Evolutionary conservation across 495 filamentous ascomycete genomes (phyloP).

Genomic region (Penicillium subrubescens): DNA sequence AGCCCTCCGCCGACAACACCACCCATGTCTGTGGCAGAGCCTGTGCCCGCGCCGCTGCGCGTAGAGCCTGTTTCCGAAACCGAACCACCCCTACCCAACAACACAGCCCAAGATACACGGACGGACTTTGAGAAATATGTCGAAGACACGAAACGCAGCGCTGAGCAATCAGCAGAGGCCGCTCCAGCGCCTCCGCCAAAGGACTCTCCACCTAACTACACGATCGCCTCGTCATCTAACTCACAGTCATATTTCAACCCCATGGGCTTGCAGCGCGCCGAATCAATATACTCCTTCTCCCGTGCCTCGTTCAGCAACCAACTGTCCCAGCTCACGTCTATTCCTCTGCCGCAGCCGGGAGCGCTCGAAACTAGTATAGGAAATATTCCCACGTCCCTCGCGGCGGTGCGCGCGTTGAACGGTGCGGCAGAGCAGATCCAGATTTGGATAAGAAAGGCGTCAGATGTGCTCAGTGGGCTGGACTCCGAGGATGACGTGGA

Average conservation of each 20-base stretch:
- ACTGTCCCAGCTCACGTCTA: constrained; percentile 80
- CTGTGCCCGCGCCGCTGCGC: constrained; percentile 28
- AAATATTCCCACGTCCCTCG: constrained; percentile 76
- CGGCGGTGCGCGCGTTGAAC: constrained; percentile 74
- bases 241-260: constrained; percentile 56
- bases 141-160: constrained; percentile 42
- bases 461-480: constrained; percentile 78
- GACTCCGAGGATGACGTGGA: constrained; percentile 96
- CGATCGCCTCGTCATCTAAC: constrained; percentile 45
- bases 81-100: constrained; percentile 9
- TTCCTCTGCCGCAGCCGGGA: constrained; percentile 80
- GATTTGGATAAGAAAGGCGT: constrained; percentile 88
- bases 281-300: constrained; percentile 86
- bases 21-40: constrained; percentile 40
- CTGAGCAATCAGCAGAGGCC: constrained; percentile 31
- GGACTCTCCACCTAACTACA: constrained; percentile 35
- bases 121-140: constrained; percentile 53
- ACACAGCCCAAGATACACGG: constrained; percentile 21
- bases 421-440: constrained; percentile 87
- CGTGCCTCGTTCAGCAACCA: constrained; percentile 89
- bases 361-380: constrained; percentile 79
- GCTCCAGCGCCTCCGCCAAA: constrained; percentile 46
- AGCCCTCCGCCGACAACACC: constrained; percentile 21
- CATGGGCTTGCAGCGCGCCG: constrained; percentile 56
- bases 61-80: constrained; percentile 14